Evolutionary conservation across 2,329 filamentous ascomycete genomes (phyloP).

Genomic region (Calonectria multiphialidica): DNA sequence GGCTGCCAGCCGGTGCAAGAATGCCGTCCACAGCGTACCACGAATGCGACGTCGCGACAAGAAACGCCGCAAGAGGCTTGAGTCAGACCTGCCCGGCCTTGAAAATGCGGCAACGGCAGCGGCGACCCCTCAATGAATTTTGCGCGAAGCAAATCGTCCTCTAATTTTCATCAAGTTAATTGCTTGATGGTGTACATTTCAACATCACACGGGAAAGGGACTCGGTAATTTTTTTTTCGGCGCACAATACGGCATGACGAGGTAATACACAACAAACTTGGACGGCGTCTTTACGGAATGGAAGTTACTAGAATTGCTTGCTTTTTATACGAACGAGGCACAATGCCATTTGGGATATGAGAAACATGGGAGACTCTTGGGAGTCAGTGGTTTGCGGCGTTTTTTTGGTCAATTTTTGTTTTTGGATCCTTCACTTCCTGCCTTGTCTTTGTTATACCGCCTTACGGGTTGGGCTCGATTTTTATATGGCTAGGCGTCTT

Average conservation of each 20-base stretch:
- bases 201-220: constrained; percentile 19
- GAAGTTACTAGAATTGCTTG: constrained; percentile 13
- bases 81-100: constrained; percentile 18
- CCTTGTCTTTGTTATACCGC: neutral
- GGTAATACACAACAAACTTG: constrained; percentile 19
- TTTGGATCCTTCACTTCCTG: neutral
- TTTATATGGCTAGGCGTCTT: constrained; percentile 10
- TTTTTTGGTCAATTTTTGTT: neutral
- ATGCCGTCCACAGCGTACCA: constrained; percentile 38
- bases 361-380: neutral
- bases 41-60: constrained; percentile 45
- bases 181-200: neutral
- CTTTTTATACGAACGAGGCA: constrained; percentile 38
- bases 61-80: constrained; percentile 27
- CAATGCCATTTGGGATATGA: constrained; percentile 25
- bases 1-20: constrained; percentile 40
- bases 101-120: neutral
- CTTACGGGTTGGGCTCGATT: neutral
- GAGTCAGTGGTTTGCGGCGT: constrained; percentile 20
- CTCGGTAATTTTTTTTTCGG: constrained; percentile 6
- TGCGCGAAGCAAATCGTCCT: constrained; percentile 12
- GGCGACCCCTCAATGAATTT: constrained; percentile 6
- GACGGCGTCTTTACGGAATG: constrained; percentile 34
- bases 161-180: neutral
- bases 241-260: constrained; percentile 15